A percentile compares a stretch with the other conserved stretches of the same genome.
phyloP scores from a whole-genome alignment of 2,329 filamentous ascomycete genomes.

The Fusarium incarnatum region DNA sequence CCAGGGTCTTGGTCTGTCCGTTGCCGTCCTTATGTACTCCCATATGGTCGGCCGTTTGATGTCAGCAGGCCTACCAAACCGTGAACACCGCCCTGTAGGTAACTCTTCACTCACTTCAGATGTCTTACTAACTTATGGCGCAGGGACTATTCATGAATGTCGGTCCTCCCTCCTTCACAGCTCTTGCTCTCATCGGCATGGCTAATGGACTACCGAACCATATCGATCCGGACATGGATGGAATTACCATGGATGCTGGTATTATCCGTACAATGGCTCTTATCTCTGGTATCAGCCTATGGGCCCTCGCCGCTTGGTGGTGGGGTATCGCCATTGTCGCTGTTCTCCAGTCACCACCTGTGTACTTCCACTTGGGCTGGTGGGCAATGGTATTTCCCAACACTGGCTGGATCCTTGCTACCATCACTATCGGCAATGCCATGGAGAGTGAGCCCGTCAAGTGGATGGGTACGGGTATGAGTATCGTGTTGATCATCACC shows the following conservation, averaged over 20 bases:
- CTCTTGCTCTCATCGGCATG: constrained; percentile 9
- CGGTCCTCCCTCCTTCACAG: constrained; percentile 1
- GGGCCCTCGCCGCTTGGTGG: constrained; percentile 9
- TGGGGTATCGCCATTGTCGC: constrained; percentile 4
- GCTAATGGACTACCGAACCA: background rate
- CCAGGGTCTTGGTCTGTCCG: constrained; percentile 1
- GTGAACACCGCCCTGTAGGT: constrained; percentile 1
- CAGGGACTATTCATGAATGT: constrained; percentile 1
- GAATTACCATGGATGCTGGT: background rate
- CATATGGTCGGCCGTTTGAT: constrained; percentile 5
- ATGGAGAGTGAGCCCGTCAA: constrained; percentile 1
- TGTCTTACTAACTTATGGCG: background rate
- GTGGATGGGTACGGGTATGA: constrained; percentile 12
- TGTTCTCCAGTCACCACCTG: background rate
- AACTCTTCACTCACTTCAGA: no score
- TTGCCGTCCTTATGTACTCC: constrained; percentile 2
- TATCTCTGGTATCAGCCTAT: background rate
- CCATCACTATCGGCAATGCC: background rate
- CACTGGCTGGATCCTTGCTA: constrained; percentile 8
- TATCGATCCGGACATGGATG: background rate
- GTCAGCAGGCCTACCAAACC: constrained; percentile 1
- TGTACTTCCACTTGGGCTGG: constrained; percentile 1
- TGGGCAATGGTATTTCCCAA: constrained; percentile 10
- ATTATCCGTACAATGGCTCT: constrained; percentile 6
- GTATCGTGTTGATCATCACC: constrained; percentile 3